These are phyloP conservation scores for Athelia sp. DNA, from an alignment of 1,284 basidiomycete genomes.

Conservation along the genomic window DNA sequence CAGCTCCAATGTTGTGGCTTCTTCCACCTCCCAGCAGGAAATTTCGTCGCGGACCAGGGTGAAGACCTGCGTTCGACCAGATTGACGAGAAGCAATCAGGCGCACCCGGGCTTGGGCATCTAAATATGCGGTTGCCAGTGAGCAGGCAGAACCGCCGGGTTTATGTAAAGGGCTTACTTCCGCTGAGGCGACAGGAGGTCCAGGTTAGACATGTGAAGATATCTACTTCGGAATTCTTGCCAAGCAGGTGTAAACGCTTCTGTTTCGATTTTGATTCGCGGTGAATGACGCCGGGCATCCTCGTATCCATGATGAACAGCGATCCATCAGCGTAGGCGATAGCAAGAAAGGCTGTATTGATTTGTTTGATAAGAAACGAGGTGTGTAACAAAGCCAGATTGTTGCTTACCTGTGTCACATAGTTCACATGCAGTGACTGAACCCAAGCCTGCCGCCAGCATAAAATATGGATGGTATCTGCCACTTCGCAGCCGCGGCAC, in stretches of 20 bases:
- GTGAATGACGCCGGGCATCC: slow-evolving; percentile 62
- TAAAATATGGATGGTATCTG: slow-evolving; percentile 58
- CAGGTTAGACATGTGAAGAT: slow-evolving; percentile 56
- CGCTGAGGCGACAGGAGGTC: slow-evolving; percentile 53
- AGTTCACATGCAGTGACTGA: slow-evolving; percentile 51
- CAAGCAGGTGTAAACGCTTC: slow-evolving; percentile 27
- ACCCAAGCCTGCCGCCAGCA: slow-evolving; percentile 49
- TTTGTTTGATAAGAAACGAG: slow-evolving; percentile 1
- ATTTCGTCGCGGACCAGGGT: slow-evolving; percentile 38
- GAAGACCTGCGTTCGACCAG: slow-evolving; percentile 58
- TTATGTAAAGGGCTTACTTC: slow-evolving; percentile 32
- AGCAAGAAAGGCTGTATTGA: slow-evolving; percentile 63
- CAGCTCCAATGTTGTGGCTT: slow-evolving; percentile 36
- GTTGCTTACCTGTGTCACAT: slow-evolving; percentile 61
- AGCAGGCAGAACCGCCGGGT: not conserved
- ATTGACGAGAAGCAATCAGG: slow-evolving; percentile 56
- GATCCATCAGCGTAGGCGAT: slow-evolving; percentile 58
- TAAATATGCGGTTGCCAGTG: slow-evolving; percentile 15
- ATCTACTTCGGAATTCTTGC: slow-evolving; percentile 29
- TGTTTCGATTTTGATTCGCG: slow-evolving; percentile 23
- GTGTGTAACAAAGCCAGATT: not conserved
- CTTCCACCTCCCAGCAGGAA: slow-evolving; percentile 44
- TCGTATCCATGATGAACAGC: slow-evolving; percentile 65
- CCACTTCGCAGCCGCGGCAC: slow-evolving; percentile 30
- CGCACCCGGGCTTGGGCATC: slow-evolving; percentile 53